These are phyloP conservation scores for Arabis hirsuta DNA, from an alignment of 345 rosid species.

Conservation along the genomic window DNA sequence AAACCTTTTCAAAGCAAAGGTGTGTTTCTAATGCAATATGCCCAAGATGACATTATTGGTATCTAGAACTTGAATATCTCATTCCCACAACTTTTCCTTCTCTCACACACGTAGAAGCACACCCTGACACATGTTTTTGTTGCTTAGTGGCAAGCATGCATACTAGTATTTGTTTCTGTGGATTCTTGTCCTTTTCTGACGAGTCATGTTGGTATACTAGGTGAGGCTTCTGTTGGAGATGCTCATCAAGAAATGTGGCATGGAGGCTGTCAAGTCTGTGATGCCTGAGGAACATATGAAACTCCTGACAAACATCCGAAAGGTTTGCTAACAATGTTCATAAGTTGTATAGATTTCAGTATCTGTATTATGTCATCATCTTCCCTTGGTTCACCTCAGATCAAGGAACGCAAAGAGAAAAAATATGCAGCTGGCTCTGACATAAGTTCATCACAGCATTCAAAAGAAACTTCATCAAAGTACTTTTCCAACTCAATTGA, in stretches of 20 bases:
- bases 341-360: constrained; percentile 13
- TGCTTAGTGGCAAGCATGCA: background rate
- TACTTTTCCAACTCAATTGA: constrained; percentile 36
- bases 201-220: constrained; percentile 47
- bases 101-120: background rate
- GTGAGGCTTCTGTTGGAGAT: constrained; percentile 92
- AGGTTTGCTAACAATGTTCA: constrained; percentile 55
- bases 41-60: constrained; percentile 4
- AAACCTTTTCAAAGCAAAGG: constrained; percentile 93
- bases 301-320: constrained; percentile 89
- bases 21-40: constrained; percentile 36
- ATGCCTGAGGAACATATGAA: constrained; percentile 98
- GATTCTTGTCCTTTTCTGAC: constrained; percentile 20
- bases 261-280: constrained; percentile 91
- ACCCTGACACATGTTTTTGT: constrained; percentile 17
- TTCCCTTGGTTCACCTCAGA: constrained; percentile 50
- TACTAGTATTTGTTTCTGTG: constrained; percentile 7
- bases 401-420: constrained; percentile 79
- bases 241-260: constrained; percentile 93
- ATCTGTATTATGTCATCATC: constrained; percentile 21
- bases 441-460: constrained; percentile 68
- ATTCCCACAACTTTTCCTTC: background rate
- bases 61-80: background rate
- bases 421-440: constrained; percentile 60
- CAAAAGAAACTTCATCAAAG: constrained; percentile 86